A percentile compares a stretch with the other conserved stretches of the same genome.
These are phyloP conservation scores for Plasmodium berghei DNA, from an alignment of 169 alveolate species.

Conservation along the genomic window DNA sequence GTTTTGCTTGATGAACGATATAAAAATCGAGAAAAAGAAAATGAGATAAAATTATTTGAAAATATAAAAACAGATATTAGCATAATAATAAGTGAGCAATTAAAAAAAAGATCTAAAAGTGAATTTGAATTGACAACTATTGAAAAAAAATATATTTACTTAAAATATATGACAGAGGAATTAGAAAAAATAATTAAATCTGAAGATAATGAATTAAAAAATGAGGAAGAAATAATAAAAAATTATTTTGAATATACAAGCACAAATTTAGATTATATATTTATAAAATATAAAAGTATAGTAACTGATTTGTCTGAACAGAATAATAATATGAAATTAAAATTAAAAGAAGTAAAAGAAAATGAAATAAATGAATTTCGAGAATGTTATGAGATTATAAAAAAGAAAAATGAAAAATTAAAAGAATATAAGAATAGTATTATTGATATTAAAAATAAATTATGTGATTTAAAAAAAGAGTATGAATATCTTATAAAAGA, in stretches of 20 bases:
- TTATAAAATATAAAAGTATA: slow-evolving; percentile 47
- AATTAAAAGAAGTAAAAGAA: slow-evolving; percentile 50
- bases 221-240: slow-evolving; percentile 52
- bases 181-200: slow-evolving; percentile 45
- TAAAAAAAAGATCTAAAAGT: slow-evolving; percentile 50
- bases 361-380: slow-evolving; percentile 32
- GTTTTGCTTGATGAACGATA: slow-evolving; percentile 8
- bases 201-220: slow-evolving; percentile 36
- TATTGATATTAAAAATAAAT: slow-evolving; percentile 16
- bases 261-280: slow-evolving; percentile 53
- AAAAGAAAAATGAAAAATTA: slow-evolving; percentile 45
- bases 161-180: slow-evolving; percentile 49
- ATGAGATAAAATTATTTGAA: slow-evolving; percentile 73
- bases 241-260: slow-evolving; percentile 67
- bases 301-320: slow-evolving; percentile 45
- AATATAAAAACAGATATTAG: slow-evolving; percentile 75
- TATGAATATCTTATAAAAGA: slow-evolving; percentile 31
- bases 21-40: slow-evolving; percentile 33
- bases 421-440: slow-evolving; percentile 25
- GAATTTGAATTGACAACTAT: slow-evolving; percentile 53
- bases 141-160: slow-evolving; percentile 47
- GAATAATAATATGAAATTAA: slow-evolving; percentile 51
- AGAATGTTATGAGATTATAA: background rate
- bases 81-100: slow-evolving; percentile 52
- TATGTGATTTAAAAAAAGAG: slow-evolving; percentile 20